Base-by-base conservation (phyloP, 371 early-diverging fungal species). In the Mucor circinelloides region DNA sequence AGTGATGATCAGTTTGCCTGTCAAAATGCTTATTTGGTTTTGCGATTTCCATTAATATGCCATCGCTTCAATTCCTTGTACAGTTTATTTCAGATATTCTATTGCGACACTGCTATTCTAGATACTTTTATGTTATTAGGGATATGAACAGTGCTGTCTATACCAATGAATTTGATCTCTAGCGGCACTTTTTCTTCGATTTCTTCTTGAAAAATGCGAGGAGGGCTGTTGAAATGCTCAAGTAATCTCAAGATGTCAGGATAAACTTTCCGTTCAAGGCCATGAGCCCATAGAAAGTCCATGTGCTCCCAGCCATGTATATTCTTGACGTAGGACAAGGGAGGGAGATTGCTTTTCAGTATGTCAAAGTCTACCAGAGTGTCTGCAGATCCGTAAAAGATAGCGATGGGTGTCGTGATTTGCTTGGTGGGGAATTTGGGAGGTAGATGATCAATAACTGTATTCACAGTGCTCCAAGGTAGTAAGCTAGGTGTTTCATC, bases 311-410 rank as follows among this genome's bases (percentile, higher is more conserved):
- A 93, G 48, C 80, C 75, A 23, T 76, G 67, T 13, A 93, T 77
- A 52, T 86, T 85, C 70, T 87, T 84, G 13, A 83, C 78, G 57
- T 87, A 87, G 1, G 81, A 84, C 13, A 87, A 72, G 5, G 76
- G 80, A 2, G 89, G 89, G 17, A 89, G 58, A 31, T 89, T 81
- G 6, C 76, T 75, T 6, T 87, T 52, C 17, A 93, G 74, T 15
- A 77, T 77, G 15, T 85, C 69, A 44, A 92, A 88, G 38, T 95
- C 89, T 1, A 93, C 89, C 21, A 97, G 79, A 1, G 94, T 89
- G 62, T 96, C 96, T 9, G 85, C 79, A 17, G 92, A 94, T 31
- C 97, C 97, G 67, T 95, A 93, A 74, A 96, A 95, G 40, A 97
- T 75, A 6, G 94, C 94, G 25, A 96, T 88, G 0, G 92, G 94